These are phyloP conservation scores for Sarcodon sp. DNA, from an alignment of 768 basidiomycete genomes.

Conservation along the genomic window DNA sequence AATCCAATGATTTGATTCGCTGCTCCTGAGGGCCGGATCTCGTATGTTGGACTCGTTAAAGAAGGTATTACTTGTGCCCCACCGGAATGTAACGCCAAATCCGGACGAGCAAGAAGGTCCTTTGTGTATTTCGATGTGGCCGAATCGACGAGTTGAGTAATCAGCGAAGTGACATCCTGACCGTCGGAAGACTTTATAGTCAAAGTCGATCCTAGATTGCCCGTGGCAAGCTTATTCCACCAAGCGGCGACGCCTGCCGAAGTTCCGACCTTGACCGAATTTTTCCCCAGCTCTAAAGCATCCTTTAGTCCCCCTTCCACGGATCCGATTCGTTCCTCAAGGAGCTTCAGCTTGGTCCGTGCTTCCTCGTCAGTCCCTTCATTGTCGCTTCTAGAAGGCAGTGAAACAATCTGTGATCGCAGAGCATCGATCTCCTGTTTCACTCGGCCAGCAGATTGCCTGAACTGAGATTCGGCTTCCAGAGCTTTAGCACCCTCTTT, in stretches of 20 bases:
- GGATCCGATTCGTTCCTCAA: conserved; percentile 51
- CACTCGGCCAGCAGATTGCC: conserved; percentile 17
- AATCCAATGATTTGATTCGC: conserved; percentile 35
- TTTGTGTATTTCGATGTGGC: conserved; percentile 60
- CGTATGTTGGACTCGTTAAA: conserved; percentile 72
- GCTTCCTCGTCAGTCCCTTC: conserved; percentile 28
- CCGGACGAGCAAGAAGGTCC: conserved; percentile 70
- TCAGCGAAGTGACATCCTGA: conserved; percentile 56
- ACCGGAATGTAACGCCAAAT: conserved; percentile 76
- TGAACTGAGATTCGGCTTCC: conserved; percentile 40
- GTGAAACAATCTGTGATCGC: conserved; percentile 26
- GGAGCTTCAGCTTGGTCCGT: conserved; percentile 31
- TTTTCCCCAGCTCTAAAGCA: conserved; percentile 55
- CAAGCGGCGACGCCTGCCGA: conserved; percentile 33
- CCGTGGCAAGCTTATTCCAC: conserved; percentile 51
- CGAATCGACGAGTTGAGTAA: conserved; percentile 64
- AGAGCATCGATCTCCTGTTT: conserved; percentile 44
- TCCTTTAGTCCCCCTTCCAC: conserved; percentile 60
- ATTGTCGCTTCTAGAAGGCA: conserved; percentile 12
- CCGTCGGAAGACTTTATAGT: conserved; percentile 68
- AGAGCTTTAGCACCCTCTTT: conserved; percentile 29
- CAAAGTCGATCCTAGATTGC: conserved; percentile 15
- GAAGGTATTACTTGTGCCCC: conserved; percentile 75
- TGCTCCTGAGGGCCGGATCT: conserved; percentile 42
- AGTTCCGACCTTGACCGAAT: conserved; percentile 21